Evolutionary conservation across 192 early-diverging fungal genomes (phyloP).

Genomic region (Coemansia sp.): DNA sequence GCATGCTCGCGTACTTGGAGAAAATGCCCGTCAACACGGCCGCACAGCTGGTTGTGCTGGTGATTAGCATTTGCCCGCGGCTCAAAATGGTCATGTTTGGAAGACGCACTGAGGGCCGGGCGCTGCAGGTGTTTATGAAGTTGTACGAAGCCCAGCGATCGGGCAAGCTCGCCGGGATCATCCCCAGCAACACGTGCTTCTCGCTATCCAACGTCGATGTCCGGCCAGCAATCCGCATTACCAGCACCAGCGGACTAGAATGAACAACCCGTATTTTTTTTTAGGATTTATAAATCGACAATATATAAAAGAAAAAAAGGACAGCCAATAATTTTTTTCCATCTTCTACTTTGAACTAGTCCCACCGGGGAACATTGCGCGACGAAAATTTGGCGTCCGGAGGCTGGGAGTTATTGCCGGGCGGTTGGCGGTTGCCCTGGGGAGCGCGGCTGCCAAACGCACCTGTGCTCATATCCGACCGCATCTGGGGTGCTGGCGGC

Average conservation of each 20-base stretch:
- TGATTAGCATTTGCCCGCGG: background rate
- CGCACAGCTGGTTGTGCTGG: background rate
- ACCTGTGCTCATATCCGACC: background rate
- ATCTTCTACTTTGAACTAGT: background rate
- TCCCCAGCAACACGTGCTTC: background rate
- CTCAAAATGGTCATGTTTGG: background rate
- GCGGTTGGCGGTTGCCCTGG: background rate
- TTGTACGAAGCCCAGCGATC: background rate
- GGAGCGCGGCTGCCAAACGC: background rate
- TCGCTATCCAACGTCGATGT: background rate
- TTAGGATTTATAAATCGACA: too few relatives aligned
- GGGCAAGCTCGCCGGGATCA: background rate
- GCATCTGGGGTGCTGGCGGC: background rate
- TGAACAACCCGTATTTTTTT: too few relatives aligned
- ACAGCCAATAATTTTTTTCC: background rate
- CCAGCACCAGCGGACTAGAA: too few relatives aligned
- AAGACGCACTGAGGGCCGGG: background rate
- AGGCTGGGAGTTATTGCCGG: background rate
- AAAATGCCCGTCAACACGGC: background rate
- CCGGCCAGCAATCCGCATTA: too few relatives aligned
- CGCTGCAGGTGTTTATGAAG: background rate
- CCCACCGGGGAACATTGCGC: conserved; percentile 4
- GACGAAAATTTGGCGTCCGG: too few relatives aligned
- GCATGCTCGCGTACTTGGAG: background rate
- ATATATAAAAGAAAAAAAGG: background rate